Base-by-base conservation (phyloP, 345 rosid species). In the Theobroma cacao region DNA sequence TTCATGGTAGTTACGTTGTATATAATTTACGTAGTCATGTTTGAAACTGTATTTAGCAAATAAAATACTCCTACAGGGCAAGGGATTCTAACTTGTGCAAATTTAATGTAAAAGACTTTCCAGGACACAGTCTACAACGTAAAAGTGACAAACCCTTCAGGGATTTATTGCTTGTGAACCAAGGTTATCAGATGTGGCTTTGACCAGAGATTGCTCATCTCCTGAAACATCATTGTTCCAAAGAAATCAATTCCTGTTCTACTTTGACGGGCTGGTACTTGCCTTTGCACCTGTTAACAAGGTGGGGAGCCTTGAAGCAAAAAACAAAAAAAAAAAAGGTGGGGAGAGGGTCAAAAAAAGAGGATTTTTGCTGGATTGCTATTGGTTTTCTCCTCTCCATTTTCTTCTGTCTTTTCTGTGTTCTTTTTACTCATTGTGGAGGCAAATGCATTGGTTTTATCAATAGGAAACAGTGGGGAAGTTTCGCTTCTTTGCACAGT, bases 141-240 rank as follows among this genome's bases (percentile, higher is more conserved):
- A 59, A 12, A 41, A 28, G 36, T 60, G 65, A 60, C 14, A 24
- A 56, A 56, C 28, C 30, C 1, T 8, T 1, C 60, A 56, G n/a
- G n/a, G 22, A 30, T 61, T 26, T 31, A 20, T 71, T n/a, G 66
- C 72, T 75, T 77, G 80, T 11, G 13, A 17, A 40, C 41, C 78
- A 75, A 53, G 78, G 64, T 69, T 13, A 40, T 3, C 20, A 45
- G n/a, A 28, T 18, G 12, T 15, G 41, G n/a, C 8, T 70, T 48
- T 48, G 75, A 71, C 71, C 48, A 20, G 69, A 28, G 0, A 60
- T 64, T 64, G 1, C 69, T 64, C 9, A 33, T 9, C 36, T 14
- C 65, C 36, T 59, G 18, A 59, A 26, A 7, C 7, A 3, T 28
- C 18, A 5, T 61, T 12, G n/a, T 15, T 14, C 66, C 11, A 31